phyloP scores from a whole-genome alignment of 345 rosid genomes.

The Pugionium dolabratum region DNA sequence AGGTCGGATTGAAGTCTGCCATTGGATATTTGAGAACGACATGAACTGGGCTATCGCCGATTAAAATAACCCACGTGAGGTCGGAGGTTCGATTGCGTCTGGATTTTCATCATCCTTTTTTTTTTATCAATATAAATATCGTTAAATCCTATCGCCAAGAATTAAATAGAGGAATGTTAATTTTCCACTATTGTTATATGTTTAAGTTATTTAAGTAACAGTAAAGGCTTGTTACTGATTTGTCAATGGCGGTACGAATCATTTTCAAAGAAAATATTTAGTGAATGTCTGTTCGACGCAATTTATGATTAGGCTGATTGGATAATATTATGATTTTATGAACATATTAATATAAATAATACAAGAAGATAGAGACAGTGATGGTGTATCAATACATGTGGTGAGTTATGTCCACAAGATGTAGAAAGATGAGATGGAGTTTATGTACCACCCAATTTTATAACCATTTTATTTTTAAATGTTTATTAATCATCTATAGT shows the following conservation, averaged over 20 bases:
- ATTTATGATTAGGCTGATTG: slow-evolving; percentile 33
- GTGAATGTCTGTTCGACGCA: slow-evolving; percentile 36
- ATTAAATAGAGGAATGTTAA: slow-evolving; percentile 32
- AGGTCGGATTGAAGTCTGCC: slow-evolving; percentile 75
- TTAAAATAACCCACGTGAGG: no score
- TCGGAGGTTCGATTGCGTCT: no score
- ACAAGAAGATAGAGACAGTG: slow-evolving; percentile 38
- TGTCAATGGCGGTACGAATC: slow-evolving; percentile 34
- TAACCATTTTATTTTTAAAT: slow-evolving; percentile 4
- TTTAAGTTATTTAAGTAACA: slow-evolving; percentile 27
- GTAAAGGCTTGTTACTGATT: slow-evolving; percentile 42
- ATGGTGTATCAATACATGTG: slow-evolving; percentile 37
- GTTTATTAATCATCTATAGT: no score
- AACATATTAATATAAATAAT: no score
- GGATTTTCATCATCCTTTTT: no score
- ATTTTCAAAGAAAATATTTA: neutral
- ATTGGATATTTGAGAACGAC: slow-evolving; percentile 88
- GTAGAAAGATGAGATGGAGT: slow-evolving; percentile 44
- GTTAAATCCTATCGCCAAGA: slow-evolving; percentile 29
- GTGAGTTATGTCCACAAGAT: slow-evolving; percentile 37
- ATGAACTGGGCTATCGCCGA: slow-evolving; percentile 71
- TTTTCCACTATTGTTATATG: slow-evolving; percentile 30
- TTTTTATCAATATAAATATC: no score
- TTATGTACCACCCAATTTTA: slow-evolving; percentile 40
- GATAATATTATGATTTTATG: slow-evolving; percentile 26